Percentiles rank a stretch among this genome's conserved stretches.
phyloP scores from a whole-genome alignment of 108 stramenopile species.

The Cyclotella atomus region DNA sequence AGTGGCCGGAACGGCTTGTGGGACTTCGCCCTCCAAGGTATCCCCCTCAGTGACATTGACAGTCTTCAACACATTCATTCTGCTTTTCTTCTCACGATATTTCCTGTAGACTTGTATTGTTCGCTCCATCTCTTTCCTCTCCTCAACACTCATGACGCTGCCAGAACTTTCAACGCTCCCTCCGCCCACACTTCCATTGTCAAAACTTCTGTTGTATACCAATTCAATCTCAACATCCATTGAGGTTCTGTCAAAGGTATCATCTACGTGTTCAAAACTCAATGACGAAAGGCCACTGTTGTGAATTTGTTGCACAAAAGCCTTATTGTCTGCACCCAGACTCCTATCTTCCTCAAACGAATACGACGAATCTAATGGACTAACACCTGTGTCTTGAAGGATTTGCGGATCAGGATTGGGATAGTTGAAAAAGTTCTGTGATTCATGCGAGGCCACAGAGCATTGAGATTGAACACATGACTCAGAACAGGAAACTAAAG shows the following conservation, averaged over 20 bases:
- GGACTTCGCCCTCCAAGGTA: too few relatives aligned
- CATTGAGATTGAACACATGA: conserved; percentile 2
- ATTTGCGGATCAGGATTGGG: conserved; percentile 1
- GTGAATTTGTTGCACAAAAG: conserved; percentile 46
- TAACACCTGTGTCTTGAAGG: neutral
- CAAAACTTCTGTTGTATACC: conserved; percentile 32
- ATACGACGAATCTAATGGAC: neutral
- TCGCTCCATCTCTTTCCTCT: conserved; percentile 39
- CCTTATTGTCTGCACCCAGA: conserved; percentile 23
- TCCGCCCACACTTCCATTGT: conserved; percentile 7
- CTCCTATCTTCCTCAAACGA: conserved; percentile 21
- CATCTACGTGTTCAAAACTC: conserved; percentile 46
- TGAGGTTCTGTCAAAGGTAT: conserved; percentile 18
- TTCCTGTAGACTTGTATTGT: conserved; percentile 29
- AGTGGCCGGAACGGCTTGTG: neutral
- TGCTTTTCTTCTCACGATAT: conserved; percentile 28
- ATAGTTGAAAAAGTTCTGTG: neutral
- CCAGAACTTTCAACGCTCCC: conserved; percentile 5
- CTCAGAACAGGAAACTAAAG: neutral
- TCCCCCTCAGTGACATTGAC: too few relatives aligned
- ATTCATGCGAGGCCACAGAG: neutral
- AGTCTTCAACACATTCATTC: too few relatives aligned
- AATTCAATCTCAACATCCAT: conserved; percentile 48
- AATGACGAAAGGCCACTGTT: conserved; percentile 36
- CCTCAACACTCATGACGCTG: conserved; percentile 16